phyloP scores from a whole-genome alignment of 306 rosid genomes.

The Quercus aquifolioides region DNA sequence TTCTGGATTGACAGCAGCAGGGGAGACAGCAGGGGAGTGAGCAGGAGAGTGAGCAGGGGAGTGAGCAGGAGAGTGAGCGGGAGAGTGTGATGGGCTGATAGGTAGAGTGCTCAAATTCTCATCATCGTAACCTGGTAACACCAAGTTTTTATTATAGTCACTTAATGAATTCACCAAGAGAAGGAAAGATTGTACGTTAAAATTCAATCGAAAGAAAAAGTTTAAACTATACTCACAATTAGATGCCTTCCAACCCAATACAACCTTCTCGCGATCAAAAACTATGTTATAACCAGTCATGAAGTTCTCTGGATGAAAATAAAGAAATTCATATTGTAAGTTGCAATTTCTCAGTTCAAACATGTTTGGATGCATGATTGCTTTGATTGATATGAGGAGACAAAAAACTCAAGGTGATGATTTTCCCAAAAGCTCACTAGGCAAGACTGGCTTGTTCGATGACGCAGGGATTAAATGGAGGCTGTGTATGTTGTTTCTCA shows the following conservation, averaged over 20 bases:
- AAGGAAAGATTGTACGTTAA: not conserved
- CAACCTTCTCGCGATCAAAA: slow-evolving; percentile 73
- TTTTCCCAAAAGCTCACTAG: not conserved
- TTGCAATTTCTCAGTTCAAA: not conserved
- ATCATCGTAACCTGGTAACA: slow-evolving; percentile 49
- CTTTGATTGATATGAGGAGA: not conserved
- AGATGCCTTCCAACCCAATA: slow-evolving; percentile 70
- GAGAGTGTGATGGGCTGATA: slow-evolving; percentile 30
- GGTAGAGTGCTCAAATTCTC: slow-evolving; percentile 33
- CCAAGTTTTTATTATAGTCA: slow-evolving; percentile 1
- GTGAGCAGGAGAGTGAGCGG: slow-evolving; percentile 39
- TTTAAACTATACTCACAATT: slow-evolving; percentile 54
- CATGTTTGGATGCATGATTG: not conserved
- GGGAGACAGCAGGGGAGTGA: slow-evolving; percentile 24
- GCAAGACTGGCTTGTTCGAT: not conserved
- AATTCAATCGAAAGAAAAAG: not conserved
- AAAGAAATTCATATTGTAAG: slow-evolving; percentile 2
- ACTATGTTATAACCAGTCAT: slow-evolving; percentile 79
- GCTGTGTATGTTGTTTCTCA: not conserved
- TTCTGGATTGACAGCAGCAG: slow-evolving; percentile 45
- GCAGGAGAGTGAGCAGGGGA: too few species aligned
- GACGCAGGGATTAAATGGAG: not conserved
- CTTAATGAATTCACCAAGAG: not conserved
- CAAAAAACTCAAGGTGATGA: not conserved
- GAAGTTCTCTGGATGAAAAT: slow-evolving; percentile 76